Evolutionary conservation across 2,329 filamentous ascomycete species (phyloP), one percentile per base, ranked within the genome.

Genomic region (Sclerotinia sclerotiorum): DNA sequence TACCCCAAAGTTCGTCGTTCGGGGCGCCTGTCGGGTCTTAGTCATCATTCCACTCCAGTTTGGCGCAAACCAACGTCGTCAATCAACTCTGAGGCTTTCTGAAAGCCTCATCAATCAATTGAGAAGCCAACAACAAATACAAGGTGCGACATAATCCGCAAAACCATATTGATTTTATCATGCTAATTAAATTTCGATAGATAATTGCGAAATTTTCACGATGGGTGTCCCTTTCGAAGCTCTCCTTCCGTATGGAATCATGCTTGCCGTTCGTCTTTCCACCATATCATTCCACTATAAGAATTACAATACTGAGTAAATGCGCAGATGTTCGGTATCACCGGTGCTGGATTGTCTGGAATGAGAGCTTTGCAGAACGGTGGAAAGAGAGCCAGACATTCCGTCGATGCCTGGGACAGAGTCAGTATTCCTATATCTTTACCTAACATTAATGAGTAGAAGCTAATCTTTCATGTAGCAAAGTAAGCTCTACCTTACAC

Each of bases 181-280:
- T 51, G 15, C 35, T 48, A 65, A 72, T 75, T 56, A 72, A 46
- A 21, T 24, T 56, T 2, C 32, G 13, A 44, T 57, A 76, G 76
- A 68, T 72, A 60, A 72, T 55, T 58, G 69, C 68, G 44, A 72
- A 39, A 27, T 68, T 66, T 65, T 68, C 74, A 78, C 70, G 62
- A 81, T 81, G 79, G 77, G 77, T 72, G 78, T 81, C 66, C 79
- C 79, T 49, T 81, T 80, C 71, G 79, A 81, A 76, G 74, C 78
- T 69, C 77, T 81, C 69, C 57, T 81, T 68, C 79, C 79, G 8
- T 81, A 79, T 73, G 79, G 72, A 62, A 79, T 81, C 74, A 80
- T 80, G 73, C 68, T 79, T 67, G 72, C 70, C 67, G 79, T 81
- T 72, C 70, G 79, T 76, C 44, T 58, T 65, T 69, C 68, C 46